Conservation (phyloP, 1,284 basidiomycete species). For the Schizophyllum amplum region DNA sequence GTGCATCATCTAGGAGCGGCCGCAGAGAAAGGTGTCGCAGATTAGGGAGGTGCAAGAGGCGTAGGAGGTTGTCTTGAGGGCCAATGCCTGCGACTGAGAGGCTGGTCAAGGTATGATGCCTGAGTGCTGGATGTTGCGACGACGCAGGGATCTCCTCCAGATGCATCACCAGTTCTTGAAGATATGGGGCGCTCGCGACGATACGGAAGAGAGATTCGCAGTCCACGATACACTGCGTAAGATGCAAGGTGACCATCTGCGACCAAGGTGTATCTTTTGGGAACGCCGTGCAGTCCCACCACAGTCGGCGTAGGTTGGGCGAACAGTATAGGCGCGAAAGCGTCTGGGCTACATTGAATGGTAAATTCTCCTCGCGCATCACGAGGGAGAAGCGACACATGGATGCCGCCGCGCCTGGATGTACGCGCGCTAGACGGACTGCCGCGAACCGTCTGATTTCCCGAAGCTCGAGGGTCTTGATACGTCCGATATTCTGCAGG, state of each 20-base stretch:
- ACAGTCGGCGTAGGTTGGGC: neutral
- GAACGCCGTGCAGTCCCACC: neutral
- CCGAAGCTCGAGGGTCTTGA: neutral
- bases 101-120: neutral
- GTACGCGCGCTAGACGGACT: neutral
- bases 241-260: neutral
- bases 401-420: neutral
- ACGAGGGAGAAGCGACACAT: neutral
- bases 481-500: neutral
- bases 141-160: neutral
- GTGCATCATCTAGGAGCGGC: neutral
- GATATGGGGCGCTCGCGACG: neutral
- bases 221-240: neutral
- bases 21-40: neutral
- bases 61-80: neutral
- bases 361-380: neutral
- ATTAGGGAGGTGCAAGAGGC: neutral
- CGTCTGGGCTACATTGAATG: neutral
- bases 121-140: no score
- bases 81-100: neutral
- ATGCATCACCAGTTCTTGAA: neutral
- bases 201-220: neutral
- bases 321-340: neutral
- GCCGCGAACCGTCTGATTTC: neutral
- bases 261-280: neutral